Evolutionary conservation across 1,139 yeast genomes (phyloP), one percentile per base, ranked within the genome.

Genomic region (Magnusiomyces paraingens): DNA sequence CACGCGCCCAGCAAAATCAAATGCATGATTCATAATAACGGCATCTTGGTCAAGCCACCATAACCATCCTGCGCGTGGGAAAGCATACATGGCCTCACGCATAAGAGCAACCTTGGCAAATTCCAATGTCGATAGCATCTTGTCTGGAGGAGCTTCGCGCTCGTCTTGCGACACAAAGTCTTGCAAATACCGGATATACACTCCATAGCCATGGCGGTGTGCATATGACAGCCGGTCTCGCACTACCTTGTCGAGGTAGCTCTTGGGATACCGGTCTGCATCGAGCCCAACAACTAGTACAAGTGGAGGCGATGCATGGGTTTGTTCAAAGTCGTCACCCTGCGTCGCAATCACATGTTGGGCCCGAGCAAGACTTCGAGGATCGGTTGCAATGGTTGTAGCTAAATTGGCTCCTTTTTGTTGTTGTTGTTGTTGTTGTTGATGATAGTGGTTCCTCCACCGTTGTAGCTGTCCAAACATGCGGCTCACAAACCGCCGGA

Each of bases 41-140:
- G 90, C 81, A 65, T 85, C 83, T 64, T 88, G 84, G 66, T 88
- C 96, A 46, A 91, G 69, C 69, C 84, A 90, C 93, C 96, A 87
- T 64, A 90, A 80, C 80, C 91, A 86, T 65, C 87, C 83, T 12
- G 95, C 84, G 46, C 82, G 74, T 1, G 96, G 95, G 73, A 90
- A 91, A 0, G 96, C 93, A 69, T 80, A 81, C 86, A 89, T 83
- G 15, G 97, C 96, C 50, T 91, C 94, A 59, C 94, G 78, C 66
- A 87, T 67, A 49, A 83, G 69, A 57, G 76, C 76, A 45, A 83
- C 65, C 59, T 84, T 79, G 38, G 82, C 77, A 88, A 91, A 86
- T 59, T 65, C 65, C 6, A 61, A 52, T 6, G 63, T 58, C 18
- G 60, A 61, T 15, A 54, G 54, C n/a, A 57, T 61, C 18, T 62